Percentiles rank a stretch among this genome's conserved stretches.
Evolutionary conservation across 2,329 filamentous ascomycete genomes (phyloP).

Genomic region (Diaporthe velutina): DNA sequence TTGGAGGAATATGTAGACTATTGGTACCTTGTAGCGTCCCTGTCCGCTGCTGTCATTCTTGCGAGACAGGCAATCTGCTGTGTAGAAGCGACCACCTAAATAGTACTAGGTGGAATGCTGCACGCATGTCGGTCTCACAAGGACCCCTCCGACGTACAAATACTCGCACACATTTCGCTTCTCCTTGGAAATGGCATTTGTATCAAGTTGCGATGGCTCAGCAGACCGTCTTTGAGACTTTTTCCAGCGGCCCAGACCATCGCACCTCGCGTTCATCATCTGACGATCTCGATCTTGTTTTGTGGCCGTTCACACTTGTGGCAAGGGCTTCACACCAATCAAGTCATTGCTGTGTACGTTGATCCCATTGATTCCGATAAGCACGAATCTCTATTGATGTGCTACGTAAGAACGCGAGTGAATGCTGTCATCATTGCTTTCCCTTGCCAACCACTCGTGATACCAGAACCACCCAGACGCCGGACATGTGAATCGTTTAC

Average conservation of each 20-base stretch:
- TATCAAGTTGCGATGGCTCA: no score
- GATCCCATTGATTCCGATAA: conserved; percentile 37
- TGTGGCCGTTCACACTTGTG: neutral
- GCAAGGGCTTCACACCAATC: neutral
- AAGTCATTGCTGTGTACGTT: neutral
- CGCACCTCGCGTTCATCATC: neutral
- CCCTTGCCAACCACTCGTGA: conserved; percentile 45
- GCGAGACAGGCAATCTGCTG: neutral
- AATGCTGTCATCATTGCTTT: conserved; percentile 34
- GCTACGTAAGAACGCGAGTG: conserved; percentile 33
- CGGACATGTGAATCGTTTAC: conserved; percentile 69
- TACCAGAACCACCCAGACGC: conserved; percentile 53
- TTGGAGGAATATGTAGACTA: no score
- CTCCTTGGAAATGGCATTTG: neutral
- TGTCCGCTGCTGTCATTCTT: neutral
- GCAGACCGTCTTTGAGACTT: neutral
- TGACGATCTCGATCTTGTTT: no score
- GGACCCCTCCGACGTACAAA: neutral
- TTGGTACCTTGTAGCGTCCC: neutral
- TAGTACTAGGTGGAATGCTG: neutral
- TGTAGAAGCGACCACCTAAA: neutral
- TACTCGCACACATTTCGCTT: neutral
- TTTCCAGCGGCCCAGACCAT: neutral
- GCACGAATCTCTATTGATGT: conserved; percentile 34
- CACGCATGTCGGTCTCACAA: no score